Percentiles rank a stretch among this genome's conserved stretches.
These are phyloP conservation scores for Paramecium caudatum DNA, from an alignment of 73 alveolate genomes.

Conservation along the genomic window DNA sequence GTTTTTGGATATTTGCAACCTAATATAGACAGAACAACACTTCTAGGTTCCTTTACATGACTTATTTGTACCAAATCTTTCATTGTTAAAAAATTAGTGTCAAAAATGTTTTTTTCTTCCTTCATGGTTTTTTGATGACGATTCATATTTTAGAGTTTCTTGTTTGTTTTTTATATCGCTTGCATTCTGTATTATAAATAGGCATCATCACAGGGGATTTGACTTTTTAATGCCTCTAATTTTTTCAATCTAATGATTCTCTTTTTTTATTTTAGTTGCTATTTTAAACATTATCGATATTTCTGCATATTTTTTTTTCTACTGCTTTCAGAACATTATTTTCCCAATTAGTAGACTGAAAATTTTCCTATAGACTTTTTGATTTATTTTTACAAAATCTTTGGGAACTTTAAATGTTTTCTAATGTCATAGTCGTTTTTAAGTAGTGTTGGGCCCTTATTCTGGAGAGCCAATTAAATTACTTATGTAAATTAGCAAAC, in stretches of 20 bases:
- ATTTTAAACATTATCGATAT: neutral
- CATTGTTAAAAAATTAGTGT: slow-evolving; percentile 57
- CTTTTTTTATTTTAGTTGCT: neutral
- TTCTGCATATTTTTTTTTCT: slow-evolving; percentile 34
- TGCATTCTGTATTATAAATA: neutral
- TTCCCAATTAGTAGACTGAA: slow-evolving; percentile 73
- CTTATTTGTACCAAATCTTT: slow-evolving; percentile 71
- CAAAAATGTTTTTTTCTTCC: neutral
- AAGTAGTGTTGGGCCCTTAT: neutral
- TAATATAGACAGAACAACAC: slow-evolving; percentile 53
- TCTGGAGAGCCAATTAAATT: neutral
- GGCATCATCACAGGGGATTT: neutral
- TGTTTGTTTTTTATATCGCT: neutral
- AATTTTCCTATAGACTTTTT: slow-evolving; percentile 69
- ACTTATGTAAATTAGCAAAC: slow-evolving; percentile 58
- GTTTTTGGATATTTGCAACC: slow-evolving; percentile 80
- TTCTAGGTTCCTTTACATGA: slow-evolving; percentile 77
- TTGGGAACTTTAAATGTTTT: neutral
- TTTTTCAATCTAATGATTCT: neutral
- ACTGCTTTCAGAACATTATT: slow-evolving; percentile 76
- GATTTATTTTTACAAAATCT: slow-evolving; percentile 61
- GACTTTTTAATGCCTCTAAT: neutral
- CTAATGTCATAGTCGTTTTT: neutral
- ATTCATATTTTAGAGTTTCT: neutral
- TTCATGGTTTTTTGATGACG: neutral